Percentiles rank a stretch among this genome's conserved stretches.
Conservation (phyloP, 2,329 filamentous ascomycete genomes). For the Chaetomium olivaceum region DNA sequence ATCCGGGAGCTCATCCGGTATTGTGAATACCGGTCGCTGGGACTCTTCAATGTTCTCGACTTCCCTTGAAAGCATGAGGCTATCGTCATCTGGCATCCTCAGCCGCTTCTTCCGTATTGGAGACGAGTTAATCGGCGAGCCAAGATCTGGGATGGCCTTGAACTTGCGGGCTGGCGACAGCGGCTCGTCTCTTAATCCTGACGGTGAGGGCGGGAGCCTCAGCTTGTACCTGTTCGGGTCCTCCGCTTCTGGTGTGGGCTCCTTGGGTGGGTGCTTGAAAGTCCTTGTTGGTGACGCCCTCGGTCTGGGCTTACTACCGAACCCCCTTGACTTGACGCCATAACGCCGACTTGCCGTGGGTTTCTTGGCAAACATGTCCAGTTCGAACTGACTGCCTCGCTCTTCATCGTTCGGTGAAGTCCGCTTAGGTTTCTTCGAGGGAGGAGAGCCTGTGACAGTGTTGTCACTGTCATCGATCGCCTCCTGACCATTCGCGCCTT, state of each 20-base stretch:
- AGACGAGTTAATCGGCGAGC: slow-evolving; percentile 1
- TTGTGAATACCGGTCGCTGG: slow-evolving; percentile 17
- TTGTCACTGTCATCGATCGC: slow-evolving; percentile 5
- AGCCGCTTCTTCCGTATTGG: slow-evolving; percentile 16
- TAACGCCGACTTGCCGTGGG: background rate
- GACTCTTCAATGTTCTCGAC: slow-evolving; percentile 4
- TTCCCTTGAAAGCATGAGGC: background rate
- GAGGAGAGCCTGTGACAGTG: background rate
- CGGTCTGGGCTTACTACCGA: background rate
- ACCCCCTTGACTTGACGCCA: background rate
- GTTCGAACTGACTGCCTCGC: background rate
- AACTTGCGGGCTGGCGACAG: slow-evolving; percentile 11
- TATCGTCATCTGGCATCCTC: slow-evolving; percentile 10
- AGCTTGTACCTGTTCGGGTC: slow-evolving; percentile 9
- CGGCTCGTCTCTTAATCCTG: background rate
- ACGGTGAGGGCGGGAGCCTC: background rate
- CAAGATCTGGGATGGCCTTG: slow-evolving; percentile 5
- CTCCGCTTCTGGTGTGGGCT: background rate
- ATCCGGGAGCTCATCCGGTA: slow-evolving; percentile 19
- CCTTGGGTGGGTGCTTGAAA: slow-evolving; percentile 6
- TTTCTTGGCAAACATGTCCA: background rate
- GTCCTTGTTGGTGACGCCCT: background rate
- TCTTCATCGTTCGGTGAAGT: background rate
- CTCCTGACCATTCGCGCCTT: background rate
- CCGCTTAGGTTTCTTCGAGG: slow-evolving; percentile 16